These are phyloP conservation scores for Beauveria caledonica DNA, from an alignment of 2,329 filamentous ascomycete genomes.

Conservation along the genomic window DNA sequence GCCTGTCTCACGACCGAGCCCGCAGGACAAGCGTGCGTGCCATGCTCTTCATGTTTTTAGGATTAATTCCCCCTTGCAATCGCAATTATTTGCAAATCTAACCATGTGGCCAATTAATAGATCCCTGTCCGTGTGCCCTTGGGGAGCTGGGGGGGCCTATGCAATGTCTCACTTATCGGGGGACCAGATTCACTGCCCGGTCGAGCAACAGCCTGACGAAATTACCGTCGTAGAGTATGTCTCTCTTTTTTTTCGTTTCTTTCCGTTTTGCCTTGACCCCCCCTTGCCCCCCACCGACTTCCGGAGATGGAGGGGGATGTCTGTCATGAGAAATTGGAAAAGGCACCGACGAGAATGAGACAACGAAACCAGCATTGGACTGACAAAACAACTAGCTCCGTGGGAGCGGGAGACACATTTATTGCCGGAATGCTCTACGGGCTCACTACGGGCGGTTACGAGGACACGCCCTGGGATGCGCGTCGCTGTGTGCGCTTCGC, in stretches of 20 bases:
- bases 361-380: slow-evolving; percentile 9
- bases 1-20: slow-evolving; percentile 42
- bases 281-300: neutral
- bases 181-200: slow-evolving; percentile 29
- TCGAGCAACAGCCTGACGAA: slow-evolving; percentile 29
- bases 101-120: slow-evolving; percentile 20
- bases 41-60: neutral
- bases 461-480: slow-evolving; percentile 36
- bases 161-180: slow-evolving; percentile 23
- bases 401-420: slow-evolving; percentile 71
- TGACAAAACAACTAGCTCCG: slow-evolving; percentile 39
- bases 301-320: neutral
- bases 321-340: neutral
- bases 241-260: neutral
- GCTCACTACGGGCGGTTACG: slow-evolving; percentile 29
- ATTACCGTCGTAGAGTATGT: slow-evolving; percentile 50
- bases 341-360: neutral
- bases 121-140: slow-evolving; percentile 47
- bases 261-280: neutral
- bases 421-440: slow-evolving; percentile 62
- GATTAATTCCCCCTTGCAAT: neutral
- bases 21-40: slow-evolving; percentile 36
- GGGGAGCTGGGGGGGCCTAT: slow-evolving; percentile 44
- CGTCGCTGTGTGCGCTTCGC: slow-evolving; percentile 48
- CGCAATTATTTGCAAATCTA: neutral